Conservation (phyloP, 495 filamentous ascomycete genomes). For the Aspergillus asperescens region DNA sequence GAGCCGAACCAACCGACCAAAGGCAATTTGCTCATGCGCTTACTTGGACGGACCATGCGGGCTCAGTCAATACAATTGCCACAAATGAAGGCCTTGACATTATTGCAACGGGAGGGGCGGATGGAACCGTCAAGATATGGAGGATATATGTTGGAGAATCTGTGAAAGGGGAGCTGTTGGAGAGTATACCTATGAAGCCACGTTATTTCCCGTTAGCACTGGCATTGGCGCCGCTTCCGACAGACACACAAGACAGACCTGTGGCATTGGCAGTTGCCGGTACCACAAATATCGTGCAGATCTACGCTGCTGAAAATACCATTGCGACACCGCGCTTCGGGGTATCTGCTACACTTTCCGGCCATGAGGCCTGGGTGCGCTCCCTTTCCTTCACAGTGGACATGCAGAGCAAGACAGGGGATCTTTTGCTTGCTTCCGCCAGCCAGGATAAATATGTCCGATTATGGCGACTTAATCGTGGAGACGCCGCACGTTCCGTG, state of each 20-base stretch:
- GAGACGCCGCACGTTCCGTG: slow-evolving; percentile 40
- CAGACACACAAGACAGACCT: slow-evolving; percentile 40
- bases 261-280: slow-evolving; percentile 75
- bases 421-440: slow-evolving; percentile 83
- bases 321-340: slow-evolving; percentile 47
- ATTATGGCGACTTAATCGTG: slow-evolving; percentile 79
- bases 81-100: slow-evolving; percentile 48
- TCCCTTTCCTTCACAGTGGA: slow-evolving; percentile 73
- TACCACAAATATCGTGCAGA: slow-evolving; percentile 69
- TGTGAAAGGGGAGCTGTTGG: slow-evolving; percentile 45
- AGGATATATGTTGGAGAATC: slow-evolving; percentile 41
- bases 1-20: slow-evolving; percentile 15
- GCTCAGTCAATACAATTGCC: slow-evolving; percentile 75
- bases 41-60: slow-evolving; percentile 58
- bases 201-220: slow-evolving; percentile 76
- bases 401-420: slow-evolving; percentile 46
- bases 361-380: slow-evolving; percentile 94
- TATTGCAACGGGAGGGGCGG: slow-evolving; percentile 70
- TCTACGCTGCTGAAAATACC: slow-evolving; percentile 57
- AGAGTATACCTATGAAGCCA: slow-evolving; percentile 68
- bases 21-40: slow-evolving; percentile 38
- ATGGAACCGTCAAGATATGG: slow-evolving; percentile 82
- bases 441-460: slow-evolving; percentile 98
- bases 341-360: slow-evolving; percentile 72
- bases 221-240: slow-evolving; percentile 55